Evolutionary conservation across 192 early-diverging fungal species (phyloP).

Genomic region (Chytriomyces sp.): DNA sequence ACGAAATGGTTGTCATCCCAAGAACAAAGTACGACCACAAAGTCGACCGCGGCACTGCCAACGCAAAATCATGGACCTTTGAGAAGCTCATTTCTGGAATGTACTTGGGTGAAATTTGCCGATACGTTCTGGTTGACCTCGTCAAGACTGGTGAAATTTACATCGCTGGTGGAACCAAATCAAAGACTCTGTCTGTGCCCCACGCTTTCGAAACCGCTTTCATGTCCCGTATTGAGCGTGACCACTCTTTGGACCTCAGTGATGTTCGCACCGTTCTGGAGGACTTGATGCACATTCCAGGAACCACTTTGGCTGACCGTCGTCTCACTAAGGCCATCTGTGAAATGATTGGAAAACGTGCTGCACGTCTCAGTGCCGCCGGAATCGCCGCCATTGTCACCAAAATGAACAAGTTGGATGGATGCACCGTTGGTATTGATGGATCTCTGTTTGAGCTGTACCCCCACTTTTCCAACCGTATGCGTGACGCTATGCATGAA

Average conservation of each 20-base stretch:
- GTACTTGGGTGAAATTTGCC: conserved; percentile 91
- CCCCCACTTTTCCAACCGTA: conserved; percentile 78
- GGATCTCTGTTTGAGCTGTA: conserved; percentile 92
- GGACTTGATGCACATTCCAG: conserved; percentile 67
- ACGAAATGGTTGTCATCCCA: conserved; percentile 80
- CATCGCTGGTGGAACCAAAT: conserved; percentile 58
- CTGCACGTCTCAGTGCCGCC: conserved; percentile 76
- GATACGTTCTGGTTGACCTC: conserved; percentile 81
- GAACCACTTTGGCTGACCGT: conserved; percentile 70
- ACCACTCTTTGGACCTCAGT: conserved; percentile 65
- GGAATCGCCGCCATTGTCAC: conserved; percentile 67
- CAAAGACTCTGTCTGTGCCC: conserved; percentile 69
- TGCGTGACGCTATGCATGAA: conserved; percentile 73
- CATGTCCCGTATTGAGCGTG: conserved; percentile 66
- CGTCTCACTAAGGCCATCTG: conserved; percentile 74
- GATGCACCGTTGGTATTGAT: conserved; percentile 85
- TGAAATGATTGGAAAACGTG: conserved; percentile 78
- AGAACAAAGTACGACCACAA: conserved; percentile 84
- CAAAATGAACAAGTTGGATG: conserved; percentile 61
- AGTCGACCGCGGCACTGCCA: conserved; percentile 78
- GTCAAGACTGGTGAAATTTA: conserved; percentile 80
- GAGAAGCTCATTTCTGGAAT: conserved; percentile 97
- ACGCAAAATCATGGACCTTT: conserved; percentile 85
- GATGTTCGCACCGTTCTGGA: conserved; percentile 65
- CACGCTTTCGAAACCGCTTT: conserved; percentile 75